Evolutionary conservation across 345 rosid species (phyloP).

Genomic region (Corchorus olitorius): DNA sequence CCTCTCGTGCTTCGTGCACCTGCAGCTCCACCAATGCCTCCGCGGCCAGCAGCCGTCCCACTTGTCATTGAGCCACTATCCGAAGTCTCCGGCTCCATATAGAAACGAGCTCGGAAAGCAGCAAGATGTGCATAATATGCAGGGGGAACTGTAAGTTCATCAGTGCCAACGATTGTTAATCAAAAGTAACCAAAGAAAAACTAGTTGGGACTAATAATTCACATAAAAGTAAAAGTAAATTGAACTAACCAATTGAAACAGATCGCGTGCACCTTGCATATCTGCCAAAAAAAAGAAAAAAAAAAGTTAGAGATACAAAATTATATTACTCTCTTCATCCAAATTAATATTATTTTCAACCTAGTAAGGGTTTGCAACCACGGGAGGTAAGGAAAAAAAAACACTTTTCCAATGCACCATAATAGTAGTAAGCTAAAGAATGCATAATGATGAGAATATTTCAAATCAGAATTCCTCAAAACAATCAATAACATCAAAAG

Average conservation of each 20-base stretch:
- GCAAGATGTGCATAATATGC: conserved; percentile 98
- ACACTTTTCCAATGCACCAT: not conserved
- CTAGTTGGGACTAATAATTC: not conserved
- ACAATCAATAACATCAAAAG: too few species aligned
- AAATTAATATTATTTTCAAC: too few species aligned
- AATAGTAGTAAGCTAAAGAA: too few species aligned
- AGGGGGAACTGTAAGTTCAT: conserved; percentile 72
- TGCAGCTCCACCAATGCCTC: conserved; percentile 57
- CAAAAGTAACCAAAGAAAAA: not conserved
- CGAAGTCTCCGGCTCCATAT: conserved; percentile 97
- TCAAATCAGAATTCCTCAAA: too few species aligned
- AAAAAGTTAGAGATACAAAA: not conserved
- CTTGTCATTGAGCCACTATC: conserved; percentile 96
- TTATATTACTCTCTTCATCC: not conserved
- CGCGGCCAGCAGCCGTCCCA: conserved; percentile 60
- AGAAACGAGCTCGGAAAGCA: conserved; percentile 96
- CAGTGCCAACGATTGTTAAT: not conserved
- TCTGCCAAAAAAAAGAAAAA: conserved; percentile 35
- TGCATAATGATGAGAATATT: too few species aligned
- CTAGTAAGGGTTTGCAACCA: too few species aligned
- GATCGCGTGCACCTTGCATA: conserved; percentile 98
- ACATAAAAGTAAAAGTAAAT: not conserved
- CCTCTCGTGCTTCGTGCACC: conserved; percentile 55
- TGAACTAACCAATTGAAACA: conserved; percentile 82
- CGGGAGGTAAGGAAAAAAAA: too few species aligned